These are phyloP conservation scores for Candida khao-thaluensis DNA, from an alignment of 805 yeast genomes.

Conservation along the genomic window DNA sequence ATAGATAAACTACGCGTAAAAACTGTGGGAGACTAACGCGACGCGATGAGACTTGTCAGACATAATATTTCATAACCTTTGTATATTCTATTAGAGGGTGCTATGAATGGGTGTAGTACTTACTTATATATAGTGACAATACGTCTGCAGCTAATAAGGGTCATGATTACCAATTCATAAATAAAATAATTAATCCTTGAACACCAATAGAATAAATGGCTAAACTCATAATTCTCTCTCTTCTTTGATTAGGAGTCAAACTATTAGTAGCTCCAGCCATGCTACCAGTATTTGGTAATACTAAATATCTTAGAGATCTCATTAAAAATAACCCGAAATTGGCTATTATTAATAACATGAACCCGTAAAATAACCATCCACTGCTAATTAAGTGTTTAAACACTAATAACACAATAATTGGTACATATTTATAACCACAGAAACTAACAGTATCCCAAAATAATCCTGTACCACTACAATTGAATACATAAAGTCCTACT, in stretches of 20 bases:
- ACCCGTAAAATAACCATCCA: constrained; percentile 37
- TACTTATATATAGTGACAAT: too few species aligned
- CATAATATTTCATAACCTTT: too few species aligned
- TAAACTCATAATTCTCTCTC: constrained; percentile 81
- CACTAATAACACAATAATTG: constrained; percentile 59
- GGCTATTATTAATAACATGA: constrained; percentile 26
- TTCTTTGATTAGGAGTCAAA: constrained; percentile 65
- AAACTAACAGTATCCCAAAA: constrained; percentile 84
- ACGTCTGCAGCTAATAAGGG: too few species aligned
- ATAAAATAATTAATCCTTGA: constrained; percentile 74
- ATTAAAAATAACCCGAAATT: constrained; percentile 58
- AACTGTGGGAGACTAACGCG: too few species aligned
- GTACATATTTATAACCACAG: constrained; percentile 92
- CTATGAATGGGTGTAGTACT: too few species aligned
- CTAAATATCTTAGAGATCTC: constrained; percentile 67
- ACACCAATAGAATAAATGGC: constrained; percentile 80
- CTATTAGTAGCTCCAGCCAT: constrained; percentile 39
- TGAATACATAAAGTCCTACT: constrained; percentile 78
- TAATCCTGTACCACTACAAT: constrained; percentile 57
- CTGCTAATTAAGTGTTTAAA: constrained; percentile 46
- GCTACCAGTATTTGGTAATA: constrained; percentile 54
- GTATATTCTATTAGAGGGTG: too few species aligned
- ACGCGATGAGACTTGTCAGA: too few species aligned
- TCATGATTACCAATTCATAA: constrained; percentile 47
- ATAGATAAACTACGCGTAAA: too few species aligned